Conservation (phyloP, 192 early-diverging fungal genomes). For the Coemansia sp. region DNA sequence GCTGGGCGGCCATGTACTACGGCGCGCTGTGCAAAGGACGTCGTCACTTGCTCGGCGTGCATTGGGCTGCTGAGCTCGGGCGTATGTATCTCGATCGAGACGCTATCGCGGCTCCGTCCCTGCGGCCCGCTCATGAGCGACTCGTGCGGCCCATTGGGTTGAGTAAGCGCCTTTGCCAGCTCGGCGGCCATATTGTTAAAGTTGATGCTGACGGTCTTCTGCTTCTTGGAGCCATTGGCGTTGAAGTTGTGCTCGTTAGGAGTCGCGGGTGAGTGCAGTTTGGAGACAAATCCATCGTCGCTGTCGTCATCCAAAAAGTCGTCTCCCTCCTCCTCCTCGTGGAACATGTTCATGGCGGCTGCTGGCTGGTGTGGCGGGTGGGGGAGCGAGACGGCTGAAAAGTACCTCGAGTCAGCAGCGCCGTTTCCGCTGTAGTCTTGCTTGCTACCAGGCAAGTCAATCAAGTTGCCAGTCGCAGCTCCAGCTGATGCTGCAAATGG, state of each 20-base stretch:
- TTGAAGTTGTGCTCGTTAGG: not conserved
- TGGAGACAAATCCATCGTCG: conserved; percentile 4
- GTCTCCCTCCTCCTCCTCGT: conserved; percentile 23
- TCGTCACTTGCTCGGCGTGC: conserved; percentile 20
- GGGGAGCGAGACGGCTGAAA: conserved; percentile 25
- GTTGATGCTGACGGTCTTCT: conserved; percentile 34
- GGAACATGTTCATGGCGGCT: not conserved
- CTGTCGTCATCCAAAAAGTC: conserved; percentile 41
- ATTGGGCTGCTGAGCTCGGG: conserved; percentile 20
- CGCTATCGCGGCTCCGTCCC: not conserved
- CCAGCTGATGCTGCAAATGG: not conserved
- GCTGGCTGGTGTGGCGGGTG: conserved; percentile 2
- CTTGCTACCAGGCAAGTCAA: not conserved
- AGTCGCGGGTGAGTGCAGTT: not conserved
- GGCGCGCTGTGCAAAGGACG: conserved; percentile 23
- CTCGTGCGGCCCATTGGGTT: conserved; percentile 15
- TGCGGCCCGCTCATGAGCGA: not conserved
- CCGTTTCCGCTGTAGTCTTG: not conserved
- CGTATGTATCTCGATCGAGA: conserved; percentile 9
- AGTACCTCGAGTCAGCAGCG: conserved; percentile 17
- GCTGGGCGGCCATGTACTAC: conserved; percentile 11
- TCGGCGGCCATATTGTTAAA: conserved; percentile 42
- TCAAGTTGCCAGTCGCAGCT: not conserved
- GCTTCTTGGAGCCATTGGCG: not conserved
- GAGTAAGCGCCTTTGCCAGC: conserved; percentile 31